Evolutionary conservation across 2,329 filamentous ascomycete species (phyloP).

Genomic region (Monilinia fructigena): DNA sequence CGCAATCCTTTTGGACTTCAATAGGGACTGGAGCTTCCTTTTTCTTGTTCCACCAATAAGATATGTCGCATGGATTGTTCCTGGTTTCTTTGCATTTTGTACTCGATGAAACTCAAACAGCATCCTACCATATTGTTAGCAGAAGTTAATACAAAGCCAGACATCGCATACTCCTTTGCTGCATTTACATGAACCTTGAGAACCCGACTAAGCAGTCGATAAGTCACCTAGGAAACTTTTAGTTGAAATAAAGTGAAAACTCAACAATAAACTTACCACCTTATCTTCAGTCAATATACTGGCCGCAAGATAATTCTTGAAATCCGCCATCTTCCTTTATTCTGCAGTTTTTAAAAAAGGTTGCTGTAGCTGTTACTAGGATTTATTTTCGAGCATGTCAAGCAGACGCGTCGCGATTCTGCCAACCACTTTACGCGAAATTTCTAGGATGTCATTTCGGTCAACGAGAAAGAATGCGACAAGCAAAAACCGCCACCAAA

Average conservation of each 20-base stretch:
- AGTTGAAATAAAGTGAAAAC: neutral
- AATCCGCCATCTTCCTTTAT: conserved; percentile 37
- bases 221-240: conserved; percentile 67
- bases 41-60: conserved; percentile 70
- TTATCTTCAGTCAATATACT: conserved; percentile 40
- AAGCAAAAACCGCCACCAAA: conserved; percentile 4
- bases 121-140: conserved; percentile 57
- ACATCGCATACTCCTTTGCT: conserved; percentile 71
- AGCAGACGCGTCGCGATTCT: conserved; percentile 24
- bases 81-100: conserved; percentile 72
- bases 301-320: conserved; percentile 40
- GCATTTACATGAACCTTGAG: conserved; percentile 80
- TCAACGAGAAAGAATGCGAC: conserved; percentile 24
- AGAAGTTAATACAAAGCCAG: neutral
- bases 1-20: conserved; percentile 51
- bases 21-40: conserved; percentile 42
- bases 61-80: conserved; percentile 88
- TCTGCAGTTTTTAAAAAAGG: conserved; percentile 18
- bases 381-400: conserved; percentile 15
- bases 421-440: conserved; percentile 36
- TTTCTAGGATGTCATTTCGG: conserved; percentile 21
- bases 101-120: conserved; percentile 79
- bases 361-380: conserved; percentile 17
- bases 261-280: conserved; percentile 32
- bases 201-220: conserved; percentile 78